Base-by-base conservation (phyloP, 1,139 yeast species). In the Scheffersomyces titani region DNA sequence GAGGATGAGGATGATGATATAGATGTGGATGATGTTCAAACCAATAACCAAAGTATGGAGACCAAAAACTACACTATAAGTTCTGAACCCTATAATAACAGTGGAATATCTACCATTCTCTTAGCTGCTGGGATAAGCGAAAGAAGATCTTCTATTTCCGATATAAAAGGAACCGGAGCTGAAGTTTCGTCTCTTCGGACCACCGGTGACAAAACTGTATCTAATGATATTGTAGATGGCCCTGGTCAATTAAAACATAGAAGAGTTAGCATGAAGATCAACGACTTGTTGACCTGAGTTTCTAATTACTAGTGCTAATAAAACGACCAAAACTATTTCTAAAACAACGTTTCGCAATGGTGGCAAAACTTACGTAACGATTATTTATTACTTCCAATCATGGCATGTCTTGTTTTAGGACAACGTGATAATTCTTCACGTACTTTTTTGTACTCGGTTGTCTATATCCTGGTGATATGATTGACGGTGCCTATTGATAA, bases 61-160 rank as follows among this genome's bases (percentile, higher is more conserved):
- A 13, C n/a, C 16, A 46, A 46, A 22, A 54, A 54, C 36, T 57
- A 57, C 22, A 57, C 59, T 16, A 55, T 53, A 30, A 21, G 49
- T 47, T 44, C 56, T 4, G 54, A 47, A 11, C 47, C 50, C 3
- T 52, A 50, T 16, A 50, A 51, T 44, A 54, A 49, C 16, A 30
- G 49, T 24, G 65, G 65, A 18, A 64, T 64, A 13, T 58, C 59
- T 30, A 54, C 65, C 9, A 64, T 64, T 24, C 57, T 64, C 16
- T 56, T 62, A 45, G 67, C 65, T 6, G 67, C 66, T 2, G 62
- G 60, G 7, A 19, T 58, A 30, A 24, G 54, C n/a, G 59, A 52
- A 9, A 19, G 46, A 22, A 18, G 49, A 21, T 19, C 19, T 13
- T 19, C 50, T 16, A 46, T 40, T 46, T n/a, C 22, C 47, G 50